These are phyloP conservation scores for Cystofilobasidium capitatum DNA, from an alignment of 768 basidiomycete species.

Conservation along the genomic window DNA sequence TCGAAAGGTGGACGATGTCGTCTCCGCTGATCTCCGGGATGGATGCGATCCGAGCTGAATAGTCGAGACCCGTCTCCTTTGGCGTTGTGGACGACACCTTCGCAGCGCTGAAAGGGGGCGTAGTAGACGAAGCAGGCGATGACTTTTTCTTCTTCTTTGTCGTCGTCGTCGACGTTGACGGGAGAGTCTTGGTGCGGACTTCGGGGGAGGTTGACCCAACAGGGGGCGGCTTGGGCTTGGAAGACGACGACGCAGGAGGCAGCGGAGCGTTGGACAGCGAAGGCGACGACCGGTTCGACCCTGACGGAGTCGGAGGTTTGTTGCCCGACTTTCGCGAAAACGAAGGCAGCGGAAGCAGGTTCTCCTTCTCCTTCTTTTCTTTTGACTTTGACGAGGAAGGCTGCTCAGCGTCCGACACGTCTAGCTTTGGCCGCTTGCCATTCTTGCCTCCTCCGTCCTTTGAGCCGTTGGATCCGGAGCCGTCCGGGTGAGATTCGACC, in stretches of 20 bases:
- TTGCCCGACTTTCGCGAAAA: slow-evolving; percentile 6
- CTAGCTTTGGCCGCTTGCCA: background rate
- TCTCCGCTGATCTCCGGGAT: background rate
- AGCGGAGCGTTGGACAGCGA: background rate
- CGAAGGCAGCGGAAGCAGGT: slow-evolving; percentile 4
- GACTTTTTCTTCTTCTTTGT: slow-evolving; percentile 4
- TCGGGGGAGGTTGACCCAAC: background rate
- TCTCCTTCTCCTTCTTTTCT: background rate
- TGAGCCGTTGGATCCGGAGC: too few relatives aligned
- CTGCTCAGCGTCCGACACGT: background rate
- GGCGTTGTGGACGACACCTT: background rate
- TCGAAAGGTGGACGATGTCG: background rate
- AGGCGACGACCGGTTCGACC: slow-evolving; percentile 2
- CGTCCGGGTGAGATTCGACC: too few relatives aligned
- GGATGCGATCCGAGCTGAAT: background rate
- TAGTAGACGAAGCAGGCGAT: background rate
- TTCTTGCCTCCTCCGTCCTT: slow-evolving; percentile 1
- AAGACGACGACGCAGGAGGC: background rate
- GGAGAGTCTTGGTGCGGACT: background rate
- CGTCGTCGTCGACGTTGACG: background rate
- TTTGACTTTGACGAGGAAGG: background rate
- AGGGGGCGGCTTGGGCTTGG: background rate
- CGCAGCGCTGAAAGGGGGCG: background rate
- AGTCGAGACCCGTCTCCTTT: background rate
- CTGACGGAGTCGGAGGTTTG: slow-evolving; percentile 3